Evolutionary conservation across 139 green algal species (phyloP), one percentile per base, ranked within the genome.

Genomic region (Trebouxia sp.): DNA sequence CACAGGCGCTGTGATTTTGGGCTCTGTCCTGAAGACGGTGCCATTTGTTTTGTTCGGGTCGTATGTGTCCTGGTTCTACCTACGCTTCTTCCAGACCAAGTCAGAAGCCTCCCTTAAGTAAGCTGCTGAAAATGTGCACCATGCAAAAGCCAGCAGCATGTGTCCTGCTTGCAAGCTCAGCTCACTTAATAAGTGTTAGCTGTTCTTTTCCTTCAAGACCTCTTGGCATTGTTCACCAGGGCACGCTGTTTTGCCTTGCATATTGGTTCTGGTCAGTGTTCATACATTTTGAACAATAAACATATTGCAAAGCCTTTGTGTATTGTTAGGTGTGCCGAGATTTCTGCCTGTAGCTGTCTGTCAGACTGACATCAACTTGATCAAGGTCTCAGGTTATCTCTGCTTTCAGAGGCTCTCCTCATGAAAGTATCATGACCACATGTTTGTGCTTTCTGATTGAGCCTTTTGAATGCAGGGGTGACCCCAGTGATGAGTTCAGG

Each of bases 1-100:
- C 0, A 67, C 80, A 11, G n/a, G 82, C 11, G 79, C 75, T 1
- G 26, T 89, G 14, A 2, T 87, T 5, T 32, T 83, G 14, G 50
- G 79, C 1, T 32, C 32, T 37, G 50, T 80, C 0, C 75, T 92
- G 12, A 79, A 58, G 17, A 74, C 78, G 10, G 58, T 97, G 22
- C 89, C 91, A 3, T 98, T 98, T 79, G 80, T 94, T 3, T 12
- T 94, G 0, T 87, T 92, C 47, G 95, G 93, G 35, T 89, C 87
- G 0, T 98, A 96, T 84, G 69, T 65, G 2, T 75, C 86, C 17
- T 98, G 95, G 95, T 28, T 97, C 24, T 98, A 98, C 85, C 89
- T 98, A 15, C 90, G 95, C 20, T 98, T 95, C 87, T 93, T 95
- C 78, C 94, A 98, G 77, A 81, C 70, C 24, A 90, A 95, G 79